Evolutionary conservation across 805 yeast species (phyloP).

Genomic region (Spathaspora arborariae): DNA sequence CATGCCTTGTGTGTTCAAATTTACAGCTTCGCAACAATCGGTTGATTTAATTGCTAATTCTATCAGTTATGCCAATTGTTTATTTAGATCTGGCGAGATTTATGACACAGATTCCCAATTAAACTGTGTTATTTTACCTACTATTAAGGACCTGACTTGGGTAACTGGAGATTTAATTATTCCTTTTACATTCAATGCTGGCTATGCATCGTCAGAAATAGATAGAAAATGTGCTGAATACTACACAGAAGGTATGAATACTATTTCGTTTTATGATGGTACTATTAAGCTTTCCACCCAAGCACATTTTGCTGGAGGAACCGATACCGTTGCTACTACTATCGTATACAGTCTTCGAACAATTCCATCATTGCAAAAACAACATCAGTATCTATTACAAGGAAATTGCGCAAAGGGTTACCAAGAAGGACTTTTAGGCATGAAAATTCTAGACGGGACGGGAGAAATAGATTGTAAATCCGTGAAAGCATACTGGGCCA

Average conservation of each 20-base stretch:
- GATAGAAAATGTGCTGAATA: constrained; percentile 17
- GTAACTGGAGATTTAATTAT: constrained; percentile 17
- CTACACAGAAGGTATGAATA: constrained; percentile 15
- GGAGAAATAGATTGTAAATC: constrained; percentile 15
- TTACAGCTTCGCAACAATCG: constrained; percentile 12
- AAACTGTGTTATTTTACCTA: constrained; percentile 13
- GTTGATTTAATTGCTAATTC: constrained; percentile 12
- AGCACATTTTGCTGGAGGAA: constrained; percentile 9
- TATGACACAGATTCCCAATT: constrained; percentile 13
- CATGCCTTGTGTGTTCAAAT: constrained; percentile 25
- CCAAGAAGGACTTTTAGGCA: constrained; percentile 17
- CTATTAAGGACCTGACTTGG: constrained; percentile 8
- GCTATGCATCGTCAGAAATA: constrained; percentile 11
- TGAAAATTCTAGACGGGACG: constrained; percentile 8
- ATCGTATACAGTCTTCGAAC: constrained; percentile 11
- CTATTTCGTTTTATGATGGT: constrained; percentile 16
- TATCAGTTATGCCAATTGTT: constrained; percentile 20
- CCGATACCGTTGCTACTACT: constrained; percentile 3
- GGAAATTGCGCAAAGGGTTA: constrained; percentile 21
- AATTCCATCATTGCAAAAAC: constrained; percentile 10
- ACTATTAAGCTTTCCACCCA: constrained; percentile 8
- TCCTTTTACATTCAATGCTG: constrained; percentile 20
- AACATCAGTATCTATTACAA: constrained; percentile 8
- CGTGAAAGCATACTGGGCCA: constrained; percentile 13
- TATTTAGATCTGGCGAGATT: constrained; percentile 13